Evolutionary conservation across 768 basidiomycete genomes (phyloP).

Genomic region (Lentinula edodes): DNA sequence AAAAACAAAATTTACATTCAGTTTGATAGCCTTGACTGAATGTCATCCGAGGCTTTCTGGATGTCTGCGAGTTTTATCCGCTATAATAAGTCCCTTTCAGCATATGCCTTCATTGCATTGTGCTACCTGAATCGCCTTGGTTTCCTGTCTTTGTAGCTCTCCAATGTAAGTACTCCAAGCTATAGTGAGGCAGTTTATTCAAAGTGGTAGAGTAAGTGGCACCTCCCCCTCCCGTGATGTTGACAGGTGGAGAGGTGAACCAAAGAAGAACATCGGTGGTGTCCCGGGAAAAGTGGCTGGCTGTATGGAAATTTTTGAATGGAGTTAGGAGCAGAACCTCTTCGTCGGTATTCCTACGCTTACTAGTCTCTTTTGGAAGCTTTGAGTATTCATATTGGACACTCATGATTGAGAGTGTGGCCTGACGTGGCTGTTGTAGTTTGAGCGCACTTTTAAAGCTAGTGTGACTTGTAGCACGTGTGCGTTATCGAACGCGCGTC

Average conservation of each 20-base stretch:
- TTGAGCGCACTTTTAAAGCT: too few relatives aligned
- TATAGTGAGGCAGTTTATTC: neutral
- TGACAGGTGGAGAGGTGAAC: neutral
- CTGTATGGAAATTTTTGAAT: neutral
- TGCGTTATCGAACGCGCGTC: neutral
- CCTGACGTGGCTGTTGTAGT: too few relatives aligned
- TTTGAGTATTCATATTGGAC: neutral
- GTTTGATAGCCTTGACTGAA: too few relatives aligned
- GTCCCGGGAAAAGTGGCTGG: neutral
- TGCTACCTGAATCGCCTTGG: neutral
- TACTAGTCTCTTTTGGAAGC: neutral
- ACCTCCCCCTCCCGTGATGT: neutral
- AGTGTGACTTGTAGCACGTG: neutral
- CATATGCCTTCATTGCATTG: neutral
- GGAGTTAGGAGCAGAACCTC: neutral
- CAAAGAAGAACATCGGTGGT: neutral
- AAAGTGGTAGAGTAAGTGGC: neutral
- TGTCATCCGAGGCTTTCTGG: too few relatives aligned
- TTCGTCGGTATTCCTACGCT: neutral
- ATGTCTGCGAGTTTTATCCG: too few relatives aligned
- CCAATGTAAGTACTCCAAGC: slow-evolving; percentile 3
- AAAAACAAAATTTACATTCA: too few relatives aligned
- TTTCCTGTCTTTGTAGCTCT: neutral
- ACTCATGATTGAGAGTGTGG: neutral
- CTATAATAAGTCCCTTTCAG: neutral